phyloP scores from a whole-genome alignment of 441 rosid genomes.

The Gossypium schwendimanii region DNA sequence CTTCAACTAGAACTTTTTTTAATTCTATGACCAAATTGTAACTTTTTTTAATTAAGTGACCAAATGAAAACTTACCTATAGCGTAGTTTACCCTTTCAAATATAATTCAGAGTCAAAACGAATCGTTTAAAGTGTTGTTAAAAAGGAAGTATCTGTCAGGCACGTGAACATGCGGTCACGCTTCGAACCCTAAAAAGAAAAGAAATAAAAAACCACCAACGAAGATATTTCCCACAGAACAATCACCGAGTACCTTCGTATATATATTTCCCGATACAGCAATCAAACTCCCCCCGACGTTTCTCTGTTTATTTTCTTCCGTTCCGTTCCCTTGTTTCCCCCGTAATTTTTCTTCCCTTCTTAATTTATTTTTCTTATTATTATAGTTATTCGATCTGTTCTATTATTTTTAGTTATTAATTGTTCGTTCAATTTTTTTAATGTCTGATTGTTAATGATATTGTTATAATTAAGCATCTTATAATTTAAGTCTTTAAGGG shows the following conservation, averaged over 20 bases:
- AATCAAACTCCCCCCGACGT: neutral
- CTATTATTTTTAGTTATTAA: neutral
- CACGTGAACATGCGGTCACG: neutral
- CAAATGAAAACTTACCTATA: too few species aligned
- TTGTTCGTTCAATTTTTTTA: neutral
- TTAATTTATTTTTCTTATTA: neutral
- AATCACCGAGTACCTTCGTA: neutral
- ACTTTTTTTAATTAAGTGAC: too few species aligned
- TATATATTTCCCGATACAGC: neutral
- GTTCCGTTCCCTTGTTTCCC: neutral
- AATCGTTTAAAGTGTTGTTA: neutral
- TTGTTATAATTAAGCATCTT: neutral
- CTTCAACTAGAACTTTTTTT: too few species aligned
- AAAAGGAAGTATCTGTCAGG: neutral
- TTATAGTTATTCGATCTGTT: neutral
- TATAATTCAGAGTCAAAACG: neutral
- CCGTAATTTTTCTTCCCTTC: neutral
- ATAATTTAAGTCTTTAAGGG: neutral
- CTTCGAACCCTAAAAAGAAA: constrained; percentile 7
- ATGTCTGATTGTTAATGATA: neutral
- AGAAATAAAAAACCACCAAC: neutral
- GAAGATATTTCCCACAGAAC: neutral
- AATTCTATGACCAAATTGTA: too few species aligned
- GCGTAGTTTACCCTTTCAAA: too few species aligned
- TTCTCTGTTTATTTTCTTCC: neutral